Evolutionary conservation across 2,329 filamentous ascomycete species (phyloP), one percentile per base, ranked within the genome.

Genomic region (Fusarium drepaniforme): DNA sequence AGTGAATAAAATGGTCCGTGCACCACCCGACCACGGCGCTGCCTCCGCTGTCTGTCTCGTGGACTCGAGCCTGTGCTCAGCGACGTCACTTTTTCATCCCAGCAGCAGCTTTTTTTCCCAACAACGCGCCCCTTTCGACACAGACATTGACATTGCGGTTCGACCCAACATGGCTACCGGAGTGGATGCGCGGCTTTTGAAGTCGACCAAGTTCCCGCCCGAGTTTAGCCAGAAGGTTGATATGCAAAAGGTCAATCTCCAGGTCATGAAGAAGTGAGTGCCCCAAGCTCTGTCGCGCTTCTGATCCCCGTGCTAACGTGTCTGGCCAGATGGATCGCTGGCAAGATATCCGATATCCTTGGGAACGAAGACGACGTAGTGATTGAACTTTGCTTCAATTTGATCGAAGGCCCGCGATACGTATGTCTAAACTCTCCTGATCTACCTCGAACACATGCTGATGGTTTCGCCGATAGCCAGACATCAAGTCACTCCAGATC

Each of bases 171-270:
- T 97, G 94, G 93, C 94, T 78, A 92, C 93, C 65, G 93, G 91
- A 75, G 94, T 97, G 72, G 96, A 98, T 84, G 93, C 94, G 75
- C 97, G 97, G 87, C 90, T 97, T 79, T 87, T 98, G 67, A 94
- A 93, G 88, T 92, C 93, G 83, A 98, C 96, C 66, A 98, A 97
- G 81, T 98, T 98, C 75, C 97, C 97, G 56, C 89, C 93, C 9
- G 95, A 98, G 81, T 99, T 98, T 86, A 96, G 90, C 81, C 92
- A 94, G 82, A 98, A 98, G 87, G 97, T 99, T 75, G 96, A 99
- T 86, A 98, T 97, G 91, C 91, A 92, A 78, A 98, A 98, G 86
- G 95, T 99, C 84, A 98, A 99, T 82, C 88, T 98, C 61, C 95
- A 97, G 83, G 94, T 99, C 66, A 97, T 99, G 92, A 98, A 98